Evolutionary conservation across 352 stramenopile species (phyloP).

Genomic region (Bremia lactucae): DNA sequence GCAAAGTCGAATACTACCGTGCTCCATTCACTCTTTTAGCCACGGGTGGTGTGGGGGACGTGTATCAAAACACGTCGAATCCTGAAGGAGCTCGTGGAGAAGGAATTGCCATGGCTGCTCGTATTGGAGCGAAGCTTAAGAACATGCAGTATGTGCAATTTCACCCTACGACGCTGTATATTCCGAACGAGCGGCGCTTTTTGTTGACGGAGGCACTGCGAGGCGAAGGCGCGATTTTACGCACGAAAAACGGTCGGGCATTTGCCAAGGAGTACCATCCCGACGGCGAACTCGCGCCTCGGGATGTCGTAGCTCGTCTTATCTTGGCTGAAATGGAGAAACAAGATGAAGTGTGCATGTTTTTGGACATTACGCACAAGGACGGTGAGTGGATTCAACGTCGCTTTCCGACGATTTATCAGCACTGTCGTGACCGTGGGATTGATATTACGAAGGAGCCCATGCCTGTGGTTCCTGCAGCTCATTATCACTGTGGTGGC

Average conservation of each 20-base stretch:
- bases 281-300: slow-evolving; percentile 86
- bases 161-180: slow-evolving; percentile 90
- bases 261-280: slow-evolving; percentile 91
- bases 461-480: slow-evolving; percentile 87
- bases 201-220: slow-evolving; percentile 89
- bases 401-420: slow-evolving; percentile 84
- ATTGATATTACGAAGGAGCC: slow-evolving; percentile 87
- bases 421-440: slow-evolving; percentile 62
- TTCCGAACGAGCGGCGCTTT: slow-evolving; percentile 85
- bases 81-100: slow-evolving; percentile 67
- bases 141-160: slow-evolving; percentile 97
- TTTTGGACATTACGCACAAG: slow-evolving; percentile 89
- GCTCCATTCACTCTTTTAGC: slow-evolving; percentile 86
- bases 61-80: slow-evolving; percentile 94
- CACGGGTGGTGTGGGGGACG: slow-evolving; percentile 86
- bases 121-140: slow-evolving; percentile 60
- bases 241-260: slow-evolving; percentile 54
- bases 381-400: slow-evolving; percentile 72
- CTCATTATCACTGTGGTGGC: slow-evolving; percentile 92
- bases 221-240: slow-evolving; percentile 87
- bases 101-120: slow-evolving; percentile 65
- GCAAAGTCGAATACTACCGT: slow-evolving; percentile 52
- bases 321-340: slow-evolving; percentile 89
- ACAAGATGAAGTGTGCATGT: slow-evolving; percentile 76
- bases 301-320: slow-evolving; percentile 88